phyloP scores from a whole-genome alignment of 2,329 filamentous ascomycete genomes.

The Phaeosphaeria sp. region DNA sequence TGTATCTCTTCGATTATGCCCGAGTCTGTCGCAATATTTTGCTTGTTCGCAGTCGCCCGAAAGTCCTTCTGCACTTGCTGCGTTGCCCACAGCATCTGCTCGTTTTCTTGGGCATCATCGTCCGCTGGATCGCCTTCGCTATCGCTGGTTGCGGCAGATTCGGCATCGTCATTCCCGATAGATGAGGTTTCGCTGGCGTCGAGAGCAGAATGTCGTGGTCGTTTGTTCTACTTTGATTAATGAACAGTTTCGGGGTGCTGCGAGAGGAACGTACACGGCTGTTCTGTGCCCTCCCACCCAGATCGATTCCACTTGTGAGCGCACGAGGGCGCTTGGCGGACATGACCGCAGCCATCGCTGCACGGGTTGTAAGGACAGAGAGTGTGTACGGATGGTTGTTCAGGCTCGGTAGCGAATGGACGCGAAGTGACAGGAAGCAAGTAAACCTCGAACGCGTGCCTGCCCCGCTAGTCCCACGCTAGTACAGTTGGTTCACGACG shows the following conservation, averaged over 20 bases:
- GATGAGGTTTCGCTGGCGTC: conserved; percentile 18
- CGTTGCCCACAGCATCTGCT: conserved; percentile 34
- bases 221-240: conserved; percentile 39
- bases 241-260: background rate
- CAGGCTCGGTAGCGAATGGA: background rate
- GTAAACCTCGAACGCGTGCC: conserved; percentile 25
- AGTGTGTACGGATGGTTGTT: background rate
- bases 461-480: conserved; percentile 24
- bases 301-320: conserved; percentile 24
- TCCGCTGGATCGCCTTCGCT: conserved; percentile 16
- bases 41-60: conserved; percentile 22
- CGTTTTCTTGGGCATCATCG: conserved; percentile 25
- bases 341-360: conserved; percentile 35
- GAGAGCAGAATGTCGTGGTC: conserved; percentile 30
- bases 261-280: conserved; percentile 24
- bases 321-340: conserved; percentile 42
- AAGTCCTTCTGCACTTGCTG: conserved; percentile 39
- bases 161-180: background rate
- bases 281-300: conserved; percentile 12
- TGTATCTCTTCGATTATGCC: conserved; percentile 88
- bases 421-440: conserved; percentile 5
- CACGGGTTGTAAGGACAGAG: conserved; percentile 2
- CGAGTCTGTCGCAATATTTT: conserved; percentile 77
- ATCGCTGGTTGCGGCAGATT: conserved; percentile 12
- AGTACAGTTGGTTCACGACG: background rate